Evolutionary conservation across 2,329 filamentous ascomycete genomes (phyloP).

Genomic region (Ophiostoma australiae): DNA sequence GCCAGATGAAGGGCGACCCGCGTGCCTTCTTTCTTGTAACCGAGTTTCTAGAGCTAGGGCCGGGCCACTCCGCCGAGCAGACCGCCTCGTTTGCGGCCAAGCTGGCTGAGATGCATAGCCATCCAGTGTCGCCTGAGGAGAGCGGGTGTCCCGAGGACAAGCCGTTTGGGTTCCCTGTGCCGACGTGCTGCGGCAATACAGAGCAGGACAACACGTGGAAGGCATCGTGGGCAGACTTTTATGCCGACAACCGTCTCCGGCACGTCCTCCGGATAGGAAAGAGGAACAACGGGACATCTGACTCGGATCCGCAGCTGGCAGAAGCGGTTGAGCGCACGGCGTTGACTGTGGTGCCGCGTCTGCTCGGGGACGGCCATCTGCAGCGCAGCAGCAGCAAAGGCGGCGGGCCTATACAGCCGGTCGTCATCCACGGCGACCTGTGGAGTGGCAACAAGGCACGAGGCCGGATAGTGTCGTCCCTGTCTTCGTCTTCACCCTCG

Average conservation of each 20-base stretch:
- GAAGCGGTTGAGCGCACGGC: slow-evolving; percentile 61
- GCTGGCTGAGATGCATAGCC: slow-evolving; percentile 69
- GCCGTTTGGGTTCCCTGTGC: slow-evolving; percentile 75
- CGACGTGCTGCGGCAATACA: slow-evolving; percentile 83
- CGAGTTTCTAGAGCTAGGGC: slow-evolving; percentile 68
- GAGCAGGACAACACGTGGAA: slow-evolving; percentile 72
- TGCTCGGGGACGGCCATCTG: slow-evolving; percentile 66
- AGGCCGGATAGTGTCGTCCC: slow-evolving; percentile 52
- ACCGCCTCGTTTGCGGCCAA: slow-evolving; percentile 61
- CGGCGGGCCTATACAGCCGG: slow-evolving; percentile 54
- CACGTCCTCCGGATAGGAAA: slow-evolving; percentile 57
- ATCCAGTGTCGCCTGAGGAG: slow-evolving; percentile 36
- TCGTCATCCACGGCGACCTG: slow-evolving; percentile 85
- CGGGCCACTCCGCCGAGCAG: not conserved
- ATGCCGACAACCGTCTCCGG: slow-evolving; percentile 67
- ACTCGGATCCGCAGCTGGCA: slow-evolving; percentile 52
- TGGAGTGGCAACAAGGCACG: slow-evolving; percentile 80
- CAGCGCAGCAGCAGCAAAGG: slow-evolving; percentile 37
- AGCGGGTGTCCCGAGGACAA: not conserved
- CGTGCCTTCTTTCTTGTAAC: slow-evolving; percentile 59
- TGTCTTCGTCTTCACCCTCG: slow-evolving; percentile 34
- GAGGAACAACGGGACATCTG: slow-evolving; percentile 55
- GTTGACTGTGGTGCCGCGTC: slow-evolving; percentile 61
- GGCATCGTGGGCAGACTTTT: slow-evolving; percentile 78
- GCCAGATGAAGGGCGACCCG: slow-evolving; percentile 44